These are phyloP conservation scores for Podila verticillata DNA, from an alignment of 192 early-diverging fungal genomes.

Conservation along the genomic window DNA sequence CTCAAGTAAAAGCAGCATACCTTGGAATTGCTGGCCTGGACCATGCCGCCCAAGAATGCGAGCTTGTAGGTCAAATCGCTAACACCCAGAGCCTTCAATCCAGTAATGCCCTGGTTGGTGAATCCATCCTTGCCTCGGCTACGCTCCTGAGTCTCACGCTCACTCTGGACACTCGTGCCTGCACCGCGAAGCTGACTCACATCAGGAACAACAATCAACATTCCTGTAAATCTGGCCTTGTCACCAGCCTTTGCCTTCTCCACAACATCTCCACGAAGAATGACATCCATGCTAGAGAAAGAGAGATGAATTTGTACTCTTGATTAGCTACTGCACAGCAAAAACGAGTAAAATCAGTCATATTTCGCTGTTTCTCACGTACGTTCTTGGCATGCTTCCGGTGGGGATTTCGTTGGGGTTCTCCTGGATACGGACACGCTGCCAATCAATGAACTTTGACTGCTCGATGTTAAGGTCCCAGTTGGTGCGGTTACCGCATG, in stretches of 20 bases:
- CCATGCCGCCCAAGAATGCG: slow-evolving; percentile 87
- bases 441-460: slow-evolving; percentile 96
- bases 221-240: slow-evolving; percentile 87
- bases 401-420: slow-evolving; percentile 95
- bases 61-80: slow-evolving; percentile 94
- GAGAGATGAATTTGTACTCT: not conserved
- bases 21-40: slow-evolving; percentile 69
- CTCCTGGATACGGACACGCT: slow-evolving; percentile 96
- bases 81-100: slow-evolving; percentile 87
- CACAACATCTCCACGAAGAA: slow-evolving; percentile 92
- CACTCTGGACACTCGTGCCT: slow-evolving; percentile 54
- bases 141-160: slow-evolving; percentile 49
- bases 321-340: not conserved
- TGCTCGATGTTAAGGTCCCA: slow-evolving; percentile 87
- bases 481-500: slow-evolving; percentile 80
- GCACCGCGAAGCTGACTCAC: slow-evolving; percentile 83
- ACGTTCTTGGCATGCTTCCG: slow-evolving; percentile 96
- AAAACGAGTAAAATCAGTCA: not conserved
- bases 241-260: slow-evolving; percentile 97
- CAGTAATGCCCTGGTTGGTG: slow-evolving; percentile 81
- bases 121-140: slow-evolving; percentile 65
- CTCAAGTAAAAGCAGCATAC: not conserved
- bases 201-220: slow-evolving; percentile 93
- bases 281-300: slow-evolving; percentile 83
- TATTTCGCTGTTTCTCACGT: slow-evolving; percentile 11